Percentiles rank a stretch among this genome's conserved stretches.
These are phyloP conservation scores for Chlamydomonas incerta DNA, from an alignment of 139 green algal genomes.

Conservation along the genomic window DNA sequence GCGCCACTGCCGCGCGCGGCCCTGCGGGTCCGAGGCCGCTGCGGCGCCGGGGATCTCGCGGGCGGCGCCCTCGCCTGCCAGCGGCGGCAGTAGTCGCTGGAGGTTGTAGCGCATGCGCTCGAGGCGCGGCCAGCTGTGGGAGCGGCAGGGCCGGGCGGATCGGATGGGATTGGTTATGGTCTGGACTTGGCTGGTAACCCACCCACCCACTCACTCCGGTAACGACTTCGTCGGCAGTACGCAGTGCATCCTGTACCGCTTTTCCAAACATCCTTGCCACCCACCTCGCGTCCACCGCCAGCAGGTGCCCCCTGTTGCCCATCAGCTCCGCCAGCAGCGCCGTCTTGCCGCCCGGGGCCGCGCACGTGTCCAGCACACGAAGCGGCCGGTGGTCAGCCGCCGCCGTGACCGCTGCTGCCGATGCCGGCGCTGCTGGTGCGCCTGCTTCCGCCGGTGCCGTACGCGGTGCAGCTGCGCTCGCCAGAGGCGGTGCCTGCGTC, in stretches of 20 bases:
- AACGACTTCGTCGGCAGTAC: too few relatives aligned
- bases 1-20: neutral
- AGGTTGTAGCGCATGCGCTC: conserved; percentile 39
- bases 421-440: neutral
- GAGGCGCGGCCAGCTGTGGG: conserved; percentile 30
- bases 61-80: neutral
- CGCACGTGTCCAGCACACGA: conserved; percentile 47
- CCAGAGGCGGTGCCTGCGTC: too few relatives aligned
- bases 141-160: neutral
- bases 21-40: neutral
- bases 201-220: too few relatives aligned
- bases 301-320: conserved; percentile 4
- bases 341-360: conserved; percentile 45
- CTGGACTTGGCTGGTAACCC: too few relatives aligned
- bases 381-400: neutral
- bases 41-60: neutral
- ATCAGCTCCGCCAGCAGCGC: conserved; percentile 41
- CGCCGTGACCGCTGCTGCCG: neutral
- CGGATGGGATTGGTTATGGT: too few relatives aligned
- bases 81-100: neutral
- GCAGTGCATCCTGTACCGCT: too few relatives aligned
- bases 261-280: too few relatives aligned
- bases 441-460: neutral
- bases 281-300: conserved; percentile 30
- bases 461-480: too few relatives aligned